Evolutionary conservation across 768 basidiomycete species (phyloP), one percentile per base, ranked within the genome.

Genomic region (Phallus indusiatus): DNA sequence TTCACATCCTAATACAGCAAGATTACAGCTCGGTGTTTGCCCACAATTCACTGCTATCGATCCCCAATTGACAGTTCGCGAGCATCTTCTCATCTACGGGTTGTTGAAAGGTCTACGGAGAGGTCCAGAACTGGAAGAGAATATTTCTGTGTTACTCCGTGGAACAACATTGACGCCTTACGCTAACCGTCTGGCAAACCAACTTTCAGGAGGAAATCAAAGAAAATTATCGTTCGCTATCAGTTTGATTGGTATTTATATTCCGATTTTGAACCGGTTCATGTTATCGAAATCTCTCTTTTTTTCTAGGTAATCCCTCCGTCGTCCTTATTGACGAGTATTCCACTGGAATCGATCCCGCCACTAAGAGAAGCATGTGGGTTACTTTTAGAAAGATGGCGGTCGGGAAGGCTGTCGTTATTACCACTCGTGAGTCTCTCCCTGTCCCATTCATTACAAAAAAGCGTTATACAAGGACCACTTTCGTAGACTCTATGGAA

Each of bases 291-390:
- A 22, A 21, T 47, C 54, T 20, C n/a, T 2, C 51, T 34, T 42
- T 14, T 9, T 47, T 56, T 33, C 2, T 54, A 84, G 87, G 86
- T 5, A 90, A 90, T 64, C 85, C 88, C 4, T 73, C 85, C 2
- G 88, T 90, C 2, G 73, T 90, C 2, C 77, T 90, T 20, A 89
- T 91, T 50, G 89, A 91, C 61, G 88, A 90, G 66, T 90, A 88
- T 68, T 88, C 86, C 6, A 88, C 87, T 2, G 89, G 89, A 5
- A 82, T 90, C 52, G 89, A 90, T 67, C 85, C 88, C 7, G 88
- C 83, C 69, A 89, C 84, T 76, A 90, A 90, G 70, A 75, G 89
- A 36, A 86, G 90, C 33, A 88, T 90, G 84, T 90, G 89, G 89
- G 72, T 73, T 16, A 88, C 85, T 0, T 73, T 90, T 57, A 74